These are phyloP conservation scores for Albophoma yamanashiensis DNA, from an alignment of 2,329 filamentous ascomycete species.

Conservation along the genomic window DNA sequence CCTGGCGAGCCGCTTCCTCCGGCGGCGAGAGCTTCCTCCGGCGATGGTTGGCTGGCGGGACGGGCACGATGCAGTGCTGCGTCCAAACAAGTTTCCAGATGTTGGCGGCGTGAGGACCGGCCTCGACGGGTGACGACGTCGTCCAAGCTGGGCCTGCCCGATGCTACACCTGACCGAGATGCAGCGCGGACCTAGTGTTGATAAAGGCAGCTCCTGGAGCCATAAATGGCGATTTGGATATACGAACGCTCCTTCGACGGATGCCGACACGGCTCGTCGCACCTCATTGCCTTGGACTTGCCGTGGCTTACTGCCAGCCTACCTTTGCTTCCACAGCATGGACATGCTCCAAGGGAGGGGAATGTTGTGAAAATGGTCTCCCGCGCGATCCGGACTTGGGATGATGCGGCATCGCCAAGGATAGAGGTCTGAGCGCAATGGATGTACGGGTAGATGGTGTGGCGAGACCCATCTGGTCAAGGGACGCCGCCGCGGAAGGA, in stretches of 20 bases:
- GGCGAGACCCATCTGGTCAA: not conserved
- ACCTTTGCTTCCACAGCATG: not conserved
- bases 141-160: not conserved
- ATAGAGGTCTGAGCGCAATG: not conserved
- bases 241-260: not conserved
- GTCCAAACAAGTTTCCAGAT: not conserved
- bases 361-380: not conserved
- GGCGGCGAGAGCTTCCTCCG: not conserved
- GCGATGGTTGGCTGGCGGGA: not conserved
- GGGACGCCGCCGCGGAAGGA: not conserved
- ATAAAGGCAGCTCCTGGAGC: not conserved
- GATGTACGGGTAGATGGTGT: not conserved
- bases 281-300: not conserved
- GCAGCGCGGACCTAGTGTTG: not conserved
- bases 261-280: not conserved
- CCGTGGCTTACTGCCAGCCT: not conserved
- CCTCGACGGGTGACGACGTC: not conserved
- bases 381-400: not conserved
- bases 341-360: not conserved
- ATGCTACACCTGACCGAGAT: not conserved
- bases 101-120: not conserved
- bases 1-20: not conserved
- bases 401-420: not conserved
- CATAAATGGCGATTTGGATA: not conserved
- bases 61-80: not conserved